These are phyloP conservation scores for Botryosphaeria dothidea DNA, from an alignment of 2,329 filamentous ascomycete genomes.

Conservation along the genomic window DNA sequence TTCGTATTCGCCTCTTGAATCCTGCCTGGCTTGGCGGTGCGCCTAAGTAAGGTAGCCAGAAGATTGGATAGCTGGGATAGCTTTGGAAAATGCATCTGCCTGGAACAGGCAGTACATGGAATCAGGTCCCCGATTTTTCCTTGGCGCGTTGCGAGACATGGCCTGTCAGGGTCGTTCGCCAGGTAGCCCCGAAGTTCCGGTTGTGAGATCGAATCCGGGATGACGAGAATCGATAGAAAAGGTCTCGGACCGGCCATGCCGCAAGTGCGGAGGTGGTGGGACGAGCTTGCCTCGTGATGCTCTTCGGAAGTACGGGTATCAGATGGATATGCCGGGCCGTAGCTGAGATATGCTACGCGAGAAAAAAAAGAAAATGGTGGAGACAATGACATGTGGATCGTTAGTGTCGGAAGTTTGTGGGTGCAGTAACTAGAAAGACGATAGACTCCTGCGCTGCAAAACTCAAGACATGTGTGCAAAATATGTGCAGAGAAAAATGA, in stretches of 20 bases:
- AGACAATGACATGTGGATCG: neutral
- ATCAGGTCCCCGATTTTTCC: neutral
- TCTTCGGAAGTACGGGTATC: neutral
- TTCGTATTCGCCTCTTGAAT: constrained; percentile 7
- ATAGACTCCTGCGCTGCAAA: neutral
- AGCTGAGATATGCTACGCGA: neutral
- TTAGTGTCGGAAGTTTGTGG: neutral
- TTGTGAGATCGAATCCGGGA: neutral
- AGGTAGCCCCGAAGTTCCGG: neutral
- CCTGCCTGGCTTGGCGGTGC: neutral
- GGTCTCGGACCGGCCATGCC: neutral
- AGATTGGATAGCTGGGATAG: neutral
- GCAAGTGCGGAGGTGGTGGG: neutral
- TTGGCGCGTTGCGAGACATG: neutral
- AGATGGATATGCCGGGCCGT: neutral
- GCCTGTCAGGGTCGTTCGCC: neutral
- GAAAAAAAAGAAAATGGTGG: neutral
- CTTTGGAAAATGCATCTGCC: neutral
- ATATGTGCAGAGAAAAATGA: neutral
- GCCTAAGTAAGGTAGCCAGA: neutral
- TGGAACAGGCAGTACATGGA: neutral
- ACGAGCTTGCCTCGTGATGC: neutral
- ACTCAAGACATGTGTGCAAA: neutral
- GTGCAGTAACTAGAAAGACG: neutral
- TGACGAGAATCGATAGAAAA: neutral